Evolutionary conservation across 1,284 basidiomycete genomes (phyloP), one percentile per base, ranked within the genome.

Genomic region (Tylopilus sp.): DNA sequence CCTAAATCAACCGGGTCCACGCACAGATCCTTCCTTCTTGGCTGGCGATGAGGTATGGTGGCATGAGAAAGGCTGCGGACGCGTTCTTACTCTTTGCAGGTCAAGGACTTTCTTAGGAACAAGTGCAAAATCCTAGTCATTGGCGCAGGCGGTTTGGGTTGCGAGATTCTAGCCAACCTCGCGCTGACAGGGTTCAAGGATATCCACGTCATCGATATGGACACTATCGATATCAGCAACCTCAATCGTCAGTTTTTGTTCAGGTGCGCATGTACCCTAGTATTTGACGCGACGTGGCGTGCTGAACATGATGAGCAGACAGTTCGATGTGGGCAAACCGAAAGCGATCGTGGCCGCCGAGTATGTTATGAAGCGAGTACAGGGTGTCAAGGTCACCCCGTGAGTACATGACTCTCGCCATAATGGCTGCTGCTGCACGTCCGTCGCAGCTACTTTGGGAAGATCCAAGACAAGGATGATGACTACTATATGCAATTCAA

Each of bases 121-220:
- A 73, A 88, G 57, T 89, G 86, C 69, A 97, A 97, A 75, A 87
- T 98, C 58, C 82, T 99, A 40, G 96, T 99, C 55, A 98, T 99
- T 59, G 97, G 94, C 38, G 95, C 94, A 25, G 95, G 94, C 37
- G 94, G 94, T 44, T 74, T 97, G 39, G 94, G 94, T 26, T 97
- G 94, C 71, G 93, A 97, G 75, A 96, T 97, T 60, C 77, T 97
- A 31, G 89, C 92, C 55, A 95, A 97, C 70, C 80, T 97, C 42
- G 93, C 94, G 21, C 72, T 97, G 55, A 87, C 91, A 45, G 97
- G 97, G 18, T 99, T 99, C 81, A 89, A 88, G 66, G 89, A 99
- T 64, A 97, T 99, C 55, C 92, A 99, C 74, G 94, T 99, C 58
- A 99, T 99, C 66, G 97, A 99, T 75, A 99, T 99, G 96, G 97